These are phyloP conservation scores for Cystofilobasidium ferigula DNA, from an alignment of 768 basidiomycete genomes.

Conservation along the genomic window DNA sequence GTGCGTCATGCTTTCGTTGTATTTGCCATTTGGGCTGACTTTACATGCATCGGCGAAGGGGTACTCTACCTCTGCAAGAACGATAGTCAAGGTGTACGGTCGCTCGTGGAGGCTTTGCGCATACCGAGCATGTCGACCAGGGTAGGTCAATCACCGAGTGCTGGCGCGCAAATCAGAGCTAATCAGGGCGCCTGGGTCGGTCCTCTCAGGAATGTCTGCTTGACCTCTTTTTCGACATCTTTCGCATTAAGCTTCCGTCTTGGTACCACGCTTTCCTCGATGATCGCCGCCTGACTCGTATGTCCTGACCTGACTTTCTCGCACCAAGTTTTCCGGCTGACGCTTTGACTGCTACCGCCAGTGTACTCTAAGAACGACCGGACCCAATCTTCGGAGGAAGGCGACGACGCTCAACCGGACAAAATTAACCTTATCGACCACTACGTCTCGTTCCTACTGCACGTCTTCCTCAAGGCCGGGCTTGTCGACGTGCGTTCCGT, in stretches of 20 bases:
- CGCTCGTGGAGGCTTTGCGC: conserved; percentile 69
- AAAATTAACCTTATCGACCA: conserved; percentile 80
- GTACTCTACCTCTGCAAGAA: conserved; percentile 89
- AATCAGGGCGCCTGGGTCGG: neutral
- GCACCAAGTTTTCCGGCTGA: neutral
- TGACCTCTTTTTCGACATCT: conserved; percentile 84
- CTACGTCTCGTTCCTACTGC: conserved; percentile 72
- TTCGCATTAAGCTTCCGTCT: conserved; percentile 81
- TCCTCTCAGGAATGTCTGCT: conserved; percentile 70
- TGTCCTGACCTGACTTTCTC: conserved; percentile 32
- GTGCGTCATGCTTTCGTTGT: conserved; percentile 44
- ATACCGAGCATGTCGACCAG: conserved; percentile 79
- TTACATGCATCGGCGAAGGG: conserved; percentile 41
- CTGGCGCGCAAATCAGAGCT: no score
- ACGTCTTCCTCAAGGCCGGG: conserved; percentile 76
- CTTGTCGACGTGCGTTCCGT: conserved; percentile 60
- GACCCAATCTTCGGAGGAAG: conserved; percentile 22
- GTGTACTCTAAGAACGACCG: conserved; percentile 22
- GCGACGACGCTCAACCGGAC: conserved; percentile 39
- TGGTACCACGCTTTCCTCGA: conserved; percentile 91
- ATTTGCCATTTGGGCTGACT: neutral
- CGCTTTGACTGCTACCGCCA: neutral
- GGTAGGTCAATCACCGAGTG: conserved; percentile 39
- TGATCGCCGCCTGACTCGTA: conserved; percentile 76
- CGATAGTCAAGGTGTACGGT: conserved; percentile 70